Percentiles rank a stretch among this genome's conserved stretches.
Conservation (phyloP, 2,329 filamentous ascomycete species). For the Epichloe scottii region DNA sequence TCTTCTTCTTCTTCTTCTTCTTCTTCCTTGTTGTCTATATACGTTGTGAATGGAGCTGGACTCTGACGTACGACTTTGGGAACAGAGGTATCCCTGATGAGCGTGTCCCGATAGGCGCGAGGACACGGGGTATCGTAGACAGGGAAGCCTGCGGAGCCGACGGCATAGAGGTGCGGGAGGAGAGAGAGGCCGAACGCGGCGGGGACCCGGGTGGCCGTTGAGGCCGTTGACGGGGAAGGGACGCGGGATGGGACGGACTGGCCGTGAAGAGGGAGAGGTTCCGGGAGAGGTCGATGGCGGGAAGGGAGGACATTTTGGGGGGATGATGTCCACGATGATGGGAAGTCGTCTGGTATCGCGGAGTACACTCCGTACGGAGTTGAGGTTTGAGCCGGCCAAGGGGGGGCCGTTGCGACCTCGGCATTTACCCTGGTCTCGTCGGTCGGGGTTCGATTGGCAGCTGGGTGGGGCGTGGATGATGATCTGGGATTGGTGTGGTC, state of each 20-base stretch:
- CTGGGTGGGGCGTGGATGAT: too few species aligned
- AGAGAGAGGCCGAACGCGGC: conserved; percentile 12
- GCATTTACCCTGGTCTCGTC: too few species aligned
- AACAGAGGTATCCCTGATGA: conserved; percentile 20
- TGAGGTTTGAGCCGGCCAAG: too few species aligned
- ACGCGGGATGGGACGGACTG: too few species aligned
- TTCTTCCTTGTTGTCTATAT: too few species aligned
- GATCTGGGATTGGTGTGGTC: too few species aligned
- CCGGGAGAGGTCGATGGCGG: background rate
- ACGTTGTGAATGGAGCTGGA: background rate
- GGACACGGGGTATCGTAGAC: conserved; percentile 28
- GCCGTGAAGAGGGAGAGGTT: conserved; percentile 9
- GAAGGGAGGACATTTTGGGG: background rate
- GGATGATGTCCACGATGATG: background rate
- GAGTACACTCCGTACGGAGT: too few species aligned
- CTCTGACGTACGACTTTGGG: conserved; percentile 14
- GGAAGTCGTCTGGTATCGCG: too few species aligned
- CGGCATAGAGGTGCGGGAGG: conserved; percentile 5
- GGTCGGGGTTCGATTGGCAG: too few species aligned
- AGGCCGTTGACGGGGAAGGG: too few species aligned
- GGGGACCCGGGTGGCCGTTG: conserved; percentile 28
- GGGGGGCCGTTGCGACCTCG: too few species aligned
- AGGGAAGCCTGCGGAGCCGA: conserved; percentile 10
- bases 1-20: background rate
- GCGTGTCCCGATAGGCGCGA: conserved; percentile 18